These are phyloP conservation scores for Seiridium cupressi DNA, from an alignment of 2,329 filamentous ascomycete species.

Conservation along the genomic window DNA sequence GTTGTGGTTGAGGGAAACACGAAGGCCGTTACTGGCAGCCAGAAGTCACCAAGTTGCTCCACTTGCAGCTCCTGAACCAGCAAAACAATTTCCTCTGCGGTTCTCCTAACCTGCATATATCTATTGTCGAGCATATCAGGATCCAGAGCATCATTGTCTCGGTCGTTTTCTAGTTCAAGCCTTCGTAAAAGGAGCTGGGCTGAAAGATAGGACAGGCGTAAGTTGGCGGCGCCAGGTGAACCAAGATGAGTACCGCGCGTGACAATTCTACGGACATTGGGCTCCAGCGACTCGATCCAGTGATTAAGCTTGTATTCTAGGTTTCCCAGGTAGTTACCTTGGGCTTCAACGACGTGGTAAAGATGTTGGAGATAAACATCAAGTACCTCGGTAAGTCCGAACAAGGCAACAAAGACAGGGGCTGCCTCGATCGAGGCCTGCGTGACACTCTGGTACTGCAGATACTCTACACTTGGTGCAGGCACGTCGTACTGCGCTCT, in stretches of 20 bases:
- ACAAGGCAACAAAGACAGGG: conserved; percentile 42
- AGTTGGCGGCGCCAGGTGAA: conserved; percentile 45
- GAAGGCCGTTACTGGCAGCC: conserved; percentile 47
- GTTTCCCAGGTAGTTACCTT: conserved; percentile 9
- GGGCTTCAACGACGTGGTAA: conserved; percentile 30
- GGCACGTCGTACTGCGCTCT: conserved; percentile 47
- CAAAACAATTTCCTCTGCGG: conserved; percentile 47
- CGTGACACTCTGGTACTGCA: conserved; percentile 19
- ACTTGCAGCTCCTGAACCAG: conserved; percentile 43
- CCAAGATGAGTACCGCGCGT: conserved; percentile 38
- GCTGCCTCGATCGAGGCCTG: conserved; percentile 23
- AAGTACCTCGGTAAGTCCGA: conserved; percentile 41
- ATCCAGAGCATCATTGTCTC: conserved; percentile 23
- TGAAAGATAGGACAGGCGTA: conserved; percentile 49
- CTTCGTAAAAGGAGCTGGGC: conserved; percentile 44
- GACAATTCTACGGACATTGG: conserved; percentile 36
- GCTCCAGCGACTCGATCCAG: conserved; percentile 35
- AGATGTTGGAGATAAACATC: conserved; percentile 33
- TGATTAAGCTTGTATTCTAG: conserved; percentile 24
- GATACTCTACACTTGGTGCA: conserved; percentile 33
- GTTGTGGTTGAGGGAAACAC: conserved; percentile 47
- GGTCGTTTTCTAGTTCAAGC: conserved; percentile 40
- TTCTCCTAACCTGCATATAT: conserved; percentile 40
- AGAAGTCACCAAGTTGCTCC: conserved; percentile 45
- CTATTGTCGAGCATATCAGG: conserved; percentile 20